Evolutionary conservation across 2,329 filamentous ascomycete genomes (phyloP), one percentile per base, ranked within the genome.

Genomic region (Pestalotiopsis fici): DNA sequence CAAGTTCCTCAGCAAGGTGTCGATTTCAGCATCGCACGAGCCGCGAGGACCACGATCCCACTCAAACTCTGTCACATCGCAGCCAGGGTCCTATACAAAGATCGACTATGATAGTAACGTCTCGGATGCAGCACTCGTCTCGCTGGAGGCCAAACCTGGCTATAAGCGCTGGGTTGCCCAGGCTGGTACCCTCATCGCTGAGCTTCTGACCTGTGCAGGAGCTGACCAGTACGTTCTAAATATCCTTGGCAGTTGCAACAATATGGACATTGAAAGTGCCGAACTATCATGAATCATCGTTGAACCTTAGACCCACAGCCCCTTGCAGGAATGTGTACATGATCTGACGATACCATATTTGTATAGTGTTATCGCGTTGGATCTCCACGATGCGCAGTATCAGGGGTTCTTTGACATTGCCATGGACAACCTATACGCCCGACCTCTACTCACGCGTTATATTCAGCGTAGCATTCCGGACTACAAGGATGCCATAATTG

Each of bases 101-200:
- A 89, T 93, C 75, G 90, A 93, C 74, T 87, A 88, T 71, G 86
- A 88, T 74, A 89, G 88, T 76, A 89, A 88, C 76, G 83, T 84
- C 62, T 80, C 82, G 18, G 84, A 86, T 6, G 18, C 54, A 18
- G 57, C 56, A 65, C 80, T 87, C 69, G 85, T 84, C 67, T 86
- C 85, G 74, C 85, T 91, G 78, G 88, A 94, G 78, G 90, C 93
- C 23, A 95, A 95, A 78, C 93, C 95, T 7, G 96, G 96, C 63
- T 99, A 99, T 81, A 96, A 96, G 83, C 94, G 97, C 83, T 99
- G 96, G 96, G 95, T 99, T 70, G 96, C 96, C 25, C 96, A 98
- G 82, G 95, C 96, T 55, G 96, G 96, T 68, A 98, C 95, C 35
- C 87, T 99, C 67, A 92, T 99, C 61, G 96, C 96, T 63, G 95